Conservation (phyloP, 1,284 basidiomycete genomes). For the Fomitopsis palustris region DNA sequence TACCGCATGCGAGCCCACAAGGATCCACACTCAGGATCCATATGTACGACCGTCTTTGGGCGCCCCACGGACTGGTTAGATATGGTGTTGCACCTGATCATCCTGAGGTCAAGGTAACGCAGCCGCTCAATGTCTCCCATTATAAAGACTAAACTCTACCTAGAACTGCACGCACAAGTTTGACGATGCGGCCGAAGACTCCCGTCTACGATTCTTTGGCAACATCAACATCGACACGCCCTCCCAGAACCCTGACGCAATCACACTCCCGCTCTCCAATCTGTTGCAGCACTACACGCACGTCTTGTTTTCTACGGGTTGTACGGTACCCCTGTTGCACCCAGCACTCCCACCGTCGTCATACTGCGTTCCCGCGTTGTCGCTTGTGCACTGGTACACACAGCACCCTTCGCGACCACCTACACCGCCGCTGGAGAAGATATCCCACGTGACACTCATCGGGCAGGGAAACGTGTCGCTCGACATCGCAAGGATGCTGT, state of each 20-base stretch:
- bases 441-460: slow-evolving; percentile 78
- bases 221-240: slow-evolving; percentile 75
- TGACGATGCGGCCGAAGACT: slow-evolving; percentile 69
- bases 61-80: slow-evolving; percentile 91
- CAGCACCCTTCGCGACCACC: slow-evolving; percentile 72
- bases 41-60: slow-evolving; percentile 91
- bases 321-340: slow-evolving; percentile 59
- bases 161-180: slow-evolving; percentile 99
- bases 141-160: neutral
- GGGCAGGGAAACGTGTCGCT: slow-evolving; percentile 97
- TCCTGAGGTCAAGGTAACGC: slow-evolving; percentile 90
- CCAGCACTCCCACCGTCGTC: slow-evolving; percentile 46
- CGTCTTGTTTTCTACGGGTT: slow-evolving; percentile 80
- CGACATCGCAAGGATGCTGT: slow-evolving; percentile 89
- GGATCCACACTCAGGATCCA: slow-evolving; percentile 63
- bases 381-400: slow-evolving; percentile 97
- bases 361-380: slow-evolving; percentile 76
- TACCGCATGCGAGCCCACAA: slow-evolving; percentile 40
- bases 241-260: slow-evolving; percentile 41
- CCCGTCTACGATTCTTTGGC: slow-evolving; percentile 86
- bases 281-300: slow-evolving; percentile 76
- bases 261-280: slow-evolving; percentile 53
- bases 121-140: neutral
- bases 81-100: slow-evolving; percentile 99
- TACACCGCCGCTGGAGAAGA: slow-evolving; percentile 57